A percentile compares a stretch with the other conserved stretches of the same genome.
Evolutionary conservation across 306 rosid genomes (phyloP).

Genomic region (Glycine latifolia): DNA sequence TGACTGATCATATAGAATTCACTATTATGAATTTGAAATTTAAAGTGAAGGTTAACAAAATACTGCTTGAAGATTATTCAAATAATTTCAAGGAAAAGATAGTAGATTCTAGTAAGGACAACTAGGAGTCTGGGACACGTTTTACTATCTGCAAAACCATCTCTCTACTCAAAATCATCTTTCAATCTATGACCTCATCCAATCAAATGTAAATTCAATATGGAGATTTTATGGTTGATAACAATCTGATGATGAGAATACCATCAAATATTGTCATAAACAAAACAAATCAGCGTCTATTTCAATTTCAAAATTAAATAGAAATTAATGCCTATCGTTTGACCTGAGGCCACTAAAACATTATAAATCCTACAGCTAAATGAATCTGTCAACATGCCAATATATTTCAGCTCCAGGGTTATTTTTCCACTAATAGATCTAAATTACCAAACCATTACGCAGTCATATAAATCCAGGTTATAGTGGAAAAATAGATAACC

Average conservation of each 20-base stretch:
- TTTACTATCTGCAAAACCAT: conserved; percentile 12
- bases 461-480: conserved; percentile 6
- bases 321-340: background rate
- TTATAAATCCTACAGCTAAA: conserved; percentile 14
- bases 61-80: conserved; percentile 24
- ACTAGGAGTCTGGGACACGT: conserved; percentile 18
- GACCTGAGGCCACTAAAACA: conserved; percentile 9
- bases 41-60: conserved; percentile 21
- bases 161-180: conserved; percentile 21
- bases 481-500: conserved; percentile 25
- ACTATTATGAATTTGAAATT: conserved; percentile 33
- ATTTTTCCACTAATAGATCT: conserved; percentile 26
- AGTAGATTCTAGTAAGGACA: conserved; percentile 6
- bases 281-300: conserved; percentile 11
- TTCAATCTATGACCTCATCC: conserved; percentile 20
- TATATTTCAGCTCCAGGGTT: conserved; percentile 19
- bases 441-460: conserved; percentile 4
- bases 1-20: conserved; percentile 30
- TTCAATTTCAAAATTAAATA: conserved; percentile 18
- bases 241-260: background rate
- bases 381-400: conserved; percentile 32
- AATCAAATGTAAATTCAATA: conserved; percentile 13
- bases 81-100: conserved; percentile 29
- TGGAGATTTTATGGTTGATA: conserved; percentile 19
- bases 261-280: conserved; percentile 23